phyloP scores from a whole-genome alignment of 1,139 yeast species.

The Wickerhamomyces sp. region DNA sequence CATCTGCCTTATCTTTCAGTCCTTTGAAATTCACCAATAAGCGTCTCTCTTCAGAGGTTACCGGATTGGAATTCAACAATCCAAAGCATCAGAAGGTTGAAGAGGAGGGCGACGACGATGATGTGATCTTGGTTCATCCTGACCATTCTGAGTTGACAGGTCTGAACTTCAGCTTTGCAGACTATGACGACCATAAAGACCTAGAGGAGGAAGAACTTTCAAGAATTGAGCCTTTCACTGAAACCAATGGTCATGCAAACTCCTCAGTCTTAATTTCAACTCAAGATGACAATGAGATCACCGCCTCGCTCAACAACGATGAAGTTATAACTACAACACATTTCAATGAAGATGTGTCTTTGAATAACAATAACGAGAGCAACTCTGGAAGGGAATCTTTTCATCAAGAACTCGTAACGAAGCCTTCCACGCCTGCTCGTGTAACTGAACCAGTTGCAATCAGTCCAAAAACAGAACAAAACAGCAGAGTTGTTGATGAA shows the following conservation, averaged over 20 bases:
- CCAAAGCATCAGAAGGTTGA: slow-evolving; percentile 6
- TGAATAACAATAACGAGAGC: no score
- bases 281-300: slow-evolving; percentile 5
- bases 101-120: not conserved
- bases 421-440: slow-evolving; percentile 35
- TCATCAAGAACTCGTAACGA: not conserved
- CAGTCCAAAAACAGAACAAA: slow-evolving; percentile 38
- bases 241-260: not conserved
- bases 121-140: not conserved
- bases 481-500: slow-evolving; percentile 27
- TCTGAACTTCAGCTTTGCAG: not conserved
- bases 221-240: slow-evolving; percentile 18
- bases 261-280: slow-evolving; percentile 5
- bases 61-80: slow-evolving; percentile 4
- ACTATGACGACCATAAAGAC: slow-evolving; percentile 4
- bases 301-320: not conserved
- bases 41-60: slow-evolving; percentile 16
- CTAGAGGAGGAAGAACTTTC: slow-evolving; percentile 20
- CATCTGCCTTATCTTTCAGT: slow-evolving; percentile 2
- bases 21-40: slow-evolving; percentile 8
- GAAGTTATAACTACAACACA: not conserved
- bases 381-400: no score
- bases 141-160: not conserved
- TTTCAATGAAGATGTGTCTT: no score
- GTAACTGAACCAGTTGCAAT: slow-evolving; percentile 40